Evolutionary conservation across 495 filamentous ascomycete species (phyloP).

Genomic region (Podospora conica): DNA sequence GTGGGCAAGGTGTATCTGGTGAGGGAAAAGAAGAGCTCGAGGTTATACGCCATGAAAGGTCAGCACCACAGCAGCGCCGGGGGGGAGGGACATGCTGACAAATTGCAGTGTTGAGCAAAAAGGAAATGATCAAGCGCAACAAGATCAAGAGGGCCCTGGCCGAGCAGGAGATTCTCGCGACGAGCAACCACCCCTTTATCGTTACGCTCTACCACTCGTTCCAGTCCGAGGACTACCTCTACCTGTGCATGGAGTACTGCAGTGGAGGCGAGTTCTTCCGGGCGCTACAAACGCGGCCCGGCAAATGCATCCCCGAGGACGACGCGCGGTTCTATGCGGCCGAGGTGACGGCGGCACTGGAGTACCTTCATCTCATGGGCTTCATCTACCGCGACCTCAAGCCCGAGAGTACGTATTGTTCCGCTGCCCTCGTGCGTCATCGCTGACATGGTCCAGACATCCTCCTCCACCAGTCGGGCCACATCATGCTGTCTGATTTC

Average conservation of each 20-base stretch:
- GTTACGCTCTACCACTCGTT: slow-evolving; percentile 98
- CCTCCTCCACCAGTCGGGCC: slow-evolving; percentile 92
- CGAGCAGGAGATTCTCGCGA: slow-evolving; percentile 96
- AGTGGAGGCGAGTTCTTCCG: slow-evolving; percentile 97
- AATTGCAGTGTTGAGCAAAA: slow-evolving; percentile 84
- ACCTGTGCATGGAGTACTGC: slow-evolving; percentile 99
- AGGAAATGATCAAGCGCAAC: slow-evolving; percentile 99
- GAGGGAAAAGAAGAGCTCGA: slow-evolving; percentile 89
- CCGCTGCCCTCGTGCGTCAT: not conserved
- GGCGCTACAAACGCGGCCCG: slow-evolving; percentile 91
- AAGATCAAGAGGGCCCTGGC: slow-evolving; percentile 98
- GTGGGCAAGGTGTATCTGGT: slow-evolving; percentile 98
- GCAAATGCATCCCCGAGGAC: slow-evolving; percentile 94
- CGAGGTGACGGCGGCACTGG: slow-evolving; percentile 94
- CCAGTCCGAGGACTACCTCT: slow-evolving; percentile 96
- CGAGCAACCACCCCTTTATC: slow-evolving; percentile 98
- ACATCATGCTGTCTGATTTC: slow-evolving; percentile 99
- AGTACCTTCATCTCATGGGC: slow-evolving; percentile 98
- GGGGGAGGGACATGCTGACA: slow-evolving; percentile 28
- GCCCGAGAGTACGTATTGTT: slow-evolving; percentile 73
- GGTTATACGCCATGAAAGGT: slow-evolving; percentile 99
- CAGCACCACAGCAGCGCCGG: slow-evolving; percentile 1
- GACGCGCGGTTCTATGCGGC: slow-evolving; percentile 96
- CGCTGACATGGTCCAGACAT: slow-evolving; percentile 59
- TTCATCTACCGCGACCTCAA: slow-evolving; percentile 99